Evolutionary conservation across 2,329 filamentous ascomycete genomes (phyloP), one percentile per base, ranked within the genome.

Genomic region (Penicillium sp.): DNA sequence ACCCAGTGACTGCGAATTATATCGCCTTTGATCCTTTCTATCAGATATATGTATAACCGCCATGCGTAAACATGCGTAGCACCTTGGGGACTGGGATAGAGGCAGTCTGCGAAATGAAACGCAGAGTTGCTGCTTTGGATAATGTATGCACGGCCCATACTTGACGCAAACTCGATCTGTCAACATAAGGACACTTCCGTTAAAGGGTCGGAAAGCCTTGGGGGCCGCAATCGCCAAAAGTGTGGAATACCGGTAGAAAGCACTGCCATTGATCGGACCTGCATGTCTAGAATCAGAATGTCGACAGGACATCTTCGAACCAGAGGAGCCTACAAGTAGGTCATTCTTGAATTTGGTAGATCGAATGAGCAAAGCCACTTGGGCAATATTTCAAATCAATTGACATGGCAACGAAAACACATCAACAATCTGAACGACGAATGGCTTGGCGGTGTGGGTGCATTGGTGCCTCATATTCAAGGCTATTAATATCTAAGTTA

Each of bases 31-130:
- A 72, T 66, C 47, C 64, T 64, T 57, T 70, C 63, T 67, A 72
- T 73, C 38, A 69, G 39, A 71, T 71, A 44, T 72, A 73, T 2
- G 64, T 68, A 28, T 13, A 24, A 5, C 54, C 59, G 26, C 54
- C 54, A 43, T 45, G 61, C 22, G 50, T 59, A 57, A 72, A 73
- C 28, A 67, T 60, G 53, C 65, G 72, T 29, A 61, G 49, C 7
- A 71, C 62, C 52, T 62, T 69, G 6, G 68, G 68, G 6, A 71
- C 64, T 1, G 69, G 67, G 45, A 72, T 66, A 34, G 65, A 68
- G 15, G 69, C 72, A 50, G 72, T 39, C 39, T 64, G 49, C 12
- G 59, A 57, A 40, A 72, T 55, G 45, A 69, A 71, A 43, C 53
- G 58, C 60, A 73, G 65, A 17, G 66, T 62, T 28, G 55, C 55